These are phyloP conservation scores for Tetrahymena malaccensis DNA, from an alignment of 73 alveolate species.

Conservation along the genomic window DNA sequence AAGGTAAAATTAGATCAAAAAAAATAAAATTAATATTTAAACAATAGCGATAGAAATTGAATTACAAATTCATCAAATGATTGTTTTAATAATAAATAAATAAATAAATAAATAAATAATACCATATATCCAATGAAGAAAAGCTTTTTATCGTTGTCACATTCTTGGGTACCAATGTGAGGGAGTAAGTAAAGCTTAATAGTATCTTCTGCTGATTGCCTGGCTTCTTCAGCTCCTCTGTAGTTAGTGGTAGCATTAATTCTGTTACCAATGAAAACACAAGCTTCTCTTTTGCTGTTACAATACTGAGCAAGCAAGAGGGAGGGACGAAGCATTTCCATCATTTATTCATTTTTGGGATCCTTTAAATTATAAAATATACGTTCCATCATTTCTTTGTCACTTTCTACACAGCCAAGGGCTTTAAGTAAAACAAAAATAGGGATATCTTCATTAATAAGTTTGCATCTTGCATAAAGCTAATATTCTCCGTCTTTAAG, in stretches of 20 bases:
- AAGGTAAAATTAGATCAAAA: neutral
- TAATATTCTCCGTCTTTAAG: neutral
- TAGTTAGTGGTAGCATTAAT: conserved; percentile 57
- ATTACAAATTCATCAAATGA: too few species aligned
- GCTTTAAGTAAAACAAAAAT: conserved; percentile 56
- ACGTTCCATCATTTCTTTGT: conserved; percentile 42
- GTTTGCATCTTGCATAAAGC: conserved; percentile 36
- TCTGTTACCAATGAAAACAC: conserved; percentile 89
- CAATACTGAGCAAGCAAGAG: conserved; percentile 45
- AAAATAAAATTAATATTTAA: conserved; percentile 1
- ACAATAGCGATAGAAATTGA: too few species aligned
- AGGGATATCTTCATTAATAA: conserved; percentile 61
- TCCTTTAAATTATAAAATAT: conserved; percentile 41
- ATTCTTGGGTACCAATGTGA: conserved; percentile 70
- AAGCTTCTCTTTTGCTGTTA: conserved; percentile 76
- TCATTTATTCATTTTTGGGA: conserved; percentile 48
- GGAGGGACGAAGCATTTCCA: conserved; percentile 48
- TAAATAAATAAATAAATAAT: too few species aligned
- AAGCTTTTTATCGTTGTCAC: conserved; percentile 73
- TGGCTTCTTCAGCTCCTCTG: conserved; percentile 5
- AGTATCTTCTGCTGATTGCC: conserved; percentile 73
- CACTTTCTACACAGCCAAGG: conserved; percentile 47
- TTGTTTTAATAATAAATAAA: too few species aligned
- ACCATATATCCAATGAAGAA: conserved; percentile 99
- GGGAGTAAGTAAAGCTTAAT: conserved; percentile 94